Evolutionary conservation across 306 rosid species (phyloP), one percentile per base, ranked within the genome.

Genomic region (Rosa multiflora): DNA sequence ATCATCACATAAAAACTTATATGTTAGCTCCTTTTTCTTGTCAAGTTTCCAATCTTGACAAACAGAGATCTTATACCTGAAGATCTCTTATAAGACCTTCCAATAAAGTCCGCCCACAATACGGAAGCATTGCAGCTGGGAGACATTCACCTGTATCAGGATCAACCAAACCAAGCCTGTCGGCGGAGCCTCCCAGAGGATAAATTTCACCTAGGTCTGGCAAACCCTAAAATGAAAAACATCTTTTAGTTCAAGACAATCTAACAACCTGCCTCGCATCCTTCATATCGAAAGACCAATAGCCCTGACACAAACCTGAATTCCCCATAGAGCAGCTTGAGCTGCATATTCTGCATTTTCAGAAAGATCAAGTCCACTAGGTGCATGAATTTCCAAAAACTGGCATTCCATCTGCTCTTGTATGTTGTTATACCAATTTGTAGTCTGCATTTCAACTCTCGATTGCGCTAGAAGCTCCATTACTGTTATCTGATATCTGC

Each of bases 151-250:
- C 93, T 55, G 96, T 91, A 75, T 82, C 81, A 70, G 90, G 88
- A 84, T 95, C 99, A 76, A 95, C 93, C 76, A 93, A 87, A 67
- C 91, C 96, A 74, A 95, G 99, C 88, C 99, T 91, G 77, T 95
- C 99, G 0, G 99, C 99, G 9, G 98, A 82, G 75, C 99, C 99
- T 85, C 98, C 99, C 92, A 95, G 81, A 73, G 99, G 98, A 87
- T 95, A 95, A 71, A 95, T 93, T 87, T 95, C 99, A 82, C 98
- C 99, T 74, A 95, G 92, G 89, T 87, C 90, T 84, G 99, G 91
- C 87, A 95, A 93, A 81, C 99, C 97, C 99, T 95, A 86, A 80
- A 89, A 85, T 39, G 82, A 70, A 86, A 79, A 83, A 78, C 83
- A 86, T 84, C 81, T 77, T 73, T 77, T 82, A 84, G 87, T 77